These are phyloP conservation scores for Salix arbutifolia DNA, from an alignment of 345 rosid species.

Conservation along the genomic window DNA sequence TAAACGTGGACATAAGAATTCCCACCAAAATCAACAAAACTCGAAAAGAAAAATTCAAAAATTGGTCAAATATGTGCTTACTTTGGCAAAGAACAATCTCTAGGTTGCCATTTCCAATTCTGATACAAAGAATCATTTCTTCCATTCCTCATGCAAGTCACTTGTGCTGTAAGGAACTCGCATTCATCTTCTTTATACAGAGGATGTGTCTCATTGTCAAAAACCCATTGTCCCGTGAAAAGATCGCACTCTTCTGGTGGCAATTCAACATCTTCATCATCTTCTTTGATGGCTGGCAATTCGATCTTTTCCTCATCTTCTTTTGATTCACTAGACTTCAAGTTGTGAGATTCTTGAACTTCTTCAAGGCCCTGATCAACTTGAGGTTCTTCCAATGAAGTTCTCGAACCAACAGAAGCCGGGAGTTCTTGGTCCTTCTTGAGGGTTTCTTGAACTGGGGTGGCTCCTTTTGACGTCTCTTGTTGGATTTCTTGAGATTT, in stretches of 20 bases:
- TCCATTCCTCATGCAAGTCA: slow-evolving; percentile 88
- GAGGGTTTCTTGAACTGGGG: slow-evolving; percentile 36
- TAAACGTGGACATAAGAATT: neutral
- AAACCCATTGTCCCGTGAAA: slow-evolving; percentile 79
- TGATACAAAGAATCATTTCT: slow-evolving; percentile 77
- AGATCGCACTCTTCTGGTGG: slow-evolving; percentile 83
- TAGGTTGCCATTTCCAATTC: slow-evolving; percentile 97
- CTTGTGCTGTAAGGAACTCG: slow-evolving; percentile 74
- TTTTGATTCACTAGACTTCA: slow-evolving; percentile 17
- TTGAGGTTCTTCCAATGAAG: slow-evolving; percentile 30
- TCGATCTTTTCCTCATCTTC: slow-evolving; percentile 34
- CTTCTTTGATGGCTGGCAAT: slow-evolving; percentile 25
- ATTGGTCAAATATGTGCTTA: slow-evolving; percentile 10
- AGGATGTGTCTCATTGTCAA: slow-evolving; percentile 59
- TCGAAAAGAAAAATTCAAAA: neutral
- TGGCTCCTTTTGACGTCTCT: slow-evolving; percentile 5
- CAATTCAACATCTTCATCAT: slow-evolving; percentile 53
- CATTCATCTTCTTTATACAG: slow-evolving; percentile 80
- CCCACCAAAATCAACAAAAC: neutral
- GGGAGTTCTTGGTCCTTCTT: slow-evolving; percentile 19
- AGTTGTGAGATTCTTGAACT: slow-evolving; percentile 15
- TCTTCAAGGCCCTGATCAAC: slow-evolving; percentile 1
- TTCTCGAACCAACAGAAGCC: slow-evolving; percentile 26
- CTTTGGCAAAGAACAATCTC: slow-evolving; percentile 80
- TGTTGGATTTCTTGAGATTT: slow-evolving; percentile 40